phyloP scores from a whole-genome alignment of 2,329 filamentous ascomycete genomes.

The Botrytis deweyae region DNA sequence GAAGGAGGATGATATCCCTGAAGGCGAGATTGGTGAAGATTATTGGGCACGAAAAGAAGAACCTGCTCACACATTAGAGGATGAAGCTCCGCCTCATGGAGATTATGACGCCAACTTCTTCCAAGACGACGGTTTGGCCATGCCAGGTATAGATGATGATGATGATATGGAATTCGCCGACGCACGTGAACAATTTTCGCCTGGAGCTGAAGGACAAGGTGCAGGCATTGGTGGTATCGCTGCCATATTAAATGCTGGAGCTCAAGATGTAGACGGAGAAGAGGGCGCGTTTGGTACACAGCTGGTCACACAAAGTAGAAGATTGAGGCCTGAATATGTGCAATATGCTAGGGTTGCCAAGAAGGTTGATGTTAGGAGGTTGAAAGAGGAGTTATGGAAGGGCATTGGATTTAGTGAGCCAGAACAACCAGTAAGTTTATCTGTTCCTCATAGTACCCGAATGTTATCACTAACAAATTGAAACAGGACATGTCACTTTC shows the following conservation, averaged over 20 bases:
- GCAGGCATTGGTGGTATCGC: slow-evolving; percentile 50
- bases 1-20: slow-evolving; percentile 57
- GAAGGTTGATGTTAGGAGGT: slow-evolving; percentile 66
- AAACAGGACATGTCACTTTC: slow-evolving; percentile 16
- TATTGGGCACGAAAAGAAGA: slow-evolving; percentile 82
- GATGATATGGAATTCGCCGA: slow-evolving; percentile 77
- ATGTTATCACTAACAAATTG: neutral
- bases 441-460: neutral
- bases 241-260: slow-evolving; percentile 51
- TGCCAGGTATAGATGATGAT: slow-evolving; percentile 59
- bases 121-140: slow-evolving; percentile 77
- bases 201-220: slow-evolving; percentile 51
- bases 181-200: slow-evolving; percentile 75
- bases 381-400: slow-evolving; percentile 71
- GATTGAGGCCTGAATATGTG: slow-evolving; percentile 66
- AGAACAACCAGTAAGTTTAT: slow-evolving; percentile 46
- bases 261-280: slow-evolving; percentile 42
- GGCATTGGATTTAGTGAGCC: slow-evolving; percentile 58
- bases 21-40: slow-evolving; percentile 86
- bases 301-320: slow-evolving; percentile 62
- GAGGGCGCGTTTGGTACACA: slow-evolving; percentile 60
- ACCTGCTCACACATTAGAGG: slow-evolving; percentile 49
- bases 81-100: slow-evolving; percentile 60
- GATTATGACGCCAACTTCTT: slow-evolving; percentile 98
- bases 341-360: slow-evolving; percentile 69